A percentile compares a stretch with the other conserved stretches of the same genome.
These are phyloP conservation scores for Botrytis medusae DNA, from an alignment of 2,329 filamentous ascomycete genomes.

Conservation along the genomic window DNA sequence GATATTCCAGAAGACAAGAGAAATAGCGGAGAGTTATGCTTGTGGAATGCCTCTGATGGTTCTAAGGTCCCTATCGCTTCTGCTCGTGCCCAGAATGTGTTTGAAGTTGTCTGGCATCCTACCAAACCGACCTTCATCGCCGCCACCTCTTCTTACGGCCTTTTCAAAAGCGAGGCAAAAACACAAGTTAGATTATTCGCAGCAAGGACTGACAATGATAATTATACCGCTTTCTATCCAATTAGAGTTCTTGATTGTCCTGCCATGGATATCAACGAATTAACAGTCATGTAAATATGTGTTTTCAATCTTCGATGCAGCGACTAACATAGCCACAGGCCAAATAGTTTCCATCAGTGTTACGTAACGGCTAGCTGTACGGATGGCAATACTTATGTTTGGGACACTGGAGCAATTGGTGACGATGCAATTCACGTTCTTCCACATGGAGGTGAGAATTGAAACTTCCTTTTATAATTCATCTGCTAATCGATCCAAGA, in stretches of 20 bases:
- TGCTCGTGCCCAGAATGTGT: constrained; percentile 58
- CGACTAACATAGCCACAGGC: constrained; percentile 42
- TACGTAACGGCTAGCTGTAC: constrained; percentile 63
- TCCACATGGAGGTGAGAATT: constrained; percentile 48
- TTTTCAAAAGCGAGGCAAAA: constrained; percentile 46
- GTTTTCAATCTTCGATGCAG: not conserved
- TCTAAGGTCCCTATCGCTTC: constrained; percentile 49
- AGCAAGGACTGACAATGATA: constrained; percentile 34
- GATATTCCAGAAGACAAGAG: constrained; percentile 57
- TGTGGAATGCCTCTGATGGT: constrained; percentile 53
- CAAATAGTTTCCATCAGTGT: constrained; percentile 50
- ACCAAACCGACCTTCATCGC: constrained; percentile 53
- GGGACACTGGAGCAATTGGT: constrained; percentile 55
- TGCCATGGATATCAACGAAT: constrained; percentile 62
- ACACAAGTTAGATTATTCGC: constrained; percentile 61
- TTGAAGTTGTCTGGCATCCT: constrained; percentile 65
- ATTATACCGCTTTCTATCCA: constrained; percentile 45
- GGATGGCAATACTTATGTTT: constrained; percentile 61
- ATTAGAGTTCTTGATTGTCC: constrained; percentile 58
- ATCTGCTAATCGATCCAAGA: constrained; percentile 29
- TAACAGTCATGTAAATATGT: constrained; percentile 51
- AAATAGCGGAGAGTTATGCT: constrained; percentile 59
- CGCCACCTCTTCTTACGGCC: constrained; percentile 54
- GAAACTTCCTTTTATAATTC: too few relatives aligned
- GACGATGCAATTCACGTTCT: constrained; percentile 57